Evolutionary conservation across 1,284 basidiomycete species (phyloP), one percentile per base, ranked within the genome.

Genomic region (Farysia itapuensis): DNA sequence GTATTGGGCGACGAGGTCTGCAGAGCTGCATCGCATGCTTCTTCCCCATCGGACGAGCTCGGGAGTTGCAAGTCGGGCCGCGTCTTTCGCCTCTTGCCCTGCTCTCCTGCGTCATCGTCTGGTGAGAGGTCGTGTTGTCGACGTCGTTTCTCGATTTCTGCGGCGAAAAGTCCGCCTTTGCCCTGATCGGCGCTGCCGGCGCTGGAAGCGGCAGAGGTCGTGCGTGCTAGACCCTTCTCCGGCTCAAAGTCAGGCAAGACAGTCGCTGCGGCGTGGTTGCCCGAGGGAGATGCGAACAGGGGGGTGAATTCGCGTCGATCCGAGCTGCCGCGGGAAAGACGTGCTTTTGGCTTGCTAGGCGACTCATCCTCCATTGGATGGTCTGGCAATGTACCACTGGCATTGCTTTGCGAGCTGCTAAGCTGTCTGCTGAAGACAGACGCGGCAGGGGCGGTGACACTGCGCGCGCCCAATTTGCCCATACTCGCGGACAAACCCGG

Each of bases 111-210:
- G n/a, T n/a, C n/a, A n/a, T n/a, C n/a, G n/a, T n/a, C n/a, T n/a
- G n/a, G 18, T 22, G 7, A 15, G 14, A 16, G 36, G 14, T n/a
- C 7, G 26, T 28, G 24, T 8, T 15, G 4, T 28, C 24, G 16
- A 5, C 39, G 29, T 37, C 48, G 33, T 12, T 48, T 40, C 19
- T 39, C 34, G 9, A 60, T 35, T 37, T 63, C 35, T 1, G 49
- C 53, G 7, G 53, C 59, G 22, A 63, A 63, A 3, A 63, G 16
- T 5, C 59, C 59, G 0, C 59, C 59, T 1, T 43, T n/a, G 26
- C n/a, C 26, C 26, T 28, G n/a, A n/a, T n/a, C n/a, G n/a, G n/a
- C n/a, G n/a, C n/a, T n/a, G n/a, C n/a, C n/a, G n/a, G n/a, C n/a
- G n/a, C n/a, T n/a, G n/a, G n/a, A n/a, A n/a, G n/a, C n/a, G n/a